Evolutionary conservation across 129 eudicot genomes (phyloP), one percentile per base, ranked within the genome.

Genomic region (Calendula officinalis): DNA sequence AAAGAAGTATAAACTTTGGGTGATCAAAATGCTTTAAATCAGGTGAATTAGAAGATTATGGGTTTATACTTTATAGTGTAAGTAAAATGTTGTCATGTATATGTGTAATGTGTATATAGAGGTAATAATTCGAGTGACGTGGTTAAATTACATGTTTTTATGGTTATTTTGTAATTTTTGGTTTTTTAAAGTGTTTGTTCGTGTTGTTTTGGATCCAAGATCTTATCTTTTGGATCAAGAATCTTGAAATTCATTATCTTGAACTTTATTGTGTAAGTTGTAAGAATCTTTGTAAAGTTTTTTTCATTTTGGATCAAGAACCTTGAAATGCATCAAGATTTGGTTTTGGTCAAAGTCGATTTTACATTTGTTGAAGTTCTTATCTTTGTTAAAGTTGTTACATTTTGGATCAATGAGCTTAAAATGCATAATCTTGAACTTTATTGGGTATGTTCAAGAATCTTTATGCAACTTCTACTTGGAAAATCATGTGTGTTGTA

Each of bases 1-100:
- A 47, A 90, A 81, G 70, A 80, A 75, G 60, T 69, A 79, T 41
- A 86, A 80, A 71, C 89, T 90, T 37, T 90, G 97, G 97, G 62
- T 86, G 54, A 71, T 84, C 39, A 83, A 84, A 62, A 83, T 81
- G 91, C 66, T 86, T 8, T 90, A 69, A 80, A 56, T 34, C 8
- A 41, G 36, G 15, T 7, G 8, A 49, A 56, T 22, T 22, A 40
- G 59, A 72, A 56, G 47, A 39, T 35, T 35, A n/a, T 27, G 37
- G 12, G 6, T 22, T 49, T 64, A 4, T 64, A 64, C 27, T 56
- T 56, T 16, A 51, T 69, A 69, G 66, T 33, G 46, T 13, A 59
- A 22, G 57, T 10, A 8, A 15, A 46, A 64, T 60, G 36, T 48
- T 30, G 13, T 39, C 33, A 6, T 66, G 44, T 53, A 56, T 74